A percentile compares a stretch with the other conserved stretches of the same genome.
These are phyloP conservation scores for Neurospora intermedia DNA, from an alignment of 495 filamentous ascomycete species.

Conservation along the genomic window DNA sequence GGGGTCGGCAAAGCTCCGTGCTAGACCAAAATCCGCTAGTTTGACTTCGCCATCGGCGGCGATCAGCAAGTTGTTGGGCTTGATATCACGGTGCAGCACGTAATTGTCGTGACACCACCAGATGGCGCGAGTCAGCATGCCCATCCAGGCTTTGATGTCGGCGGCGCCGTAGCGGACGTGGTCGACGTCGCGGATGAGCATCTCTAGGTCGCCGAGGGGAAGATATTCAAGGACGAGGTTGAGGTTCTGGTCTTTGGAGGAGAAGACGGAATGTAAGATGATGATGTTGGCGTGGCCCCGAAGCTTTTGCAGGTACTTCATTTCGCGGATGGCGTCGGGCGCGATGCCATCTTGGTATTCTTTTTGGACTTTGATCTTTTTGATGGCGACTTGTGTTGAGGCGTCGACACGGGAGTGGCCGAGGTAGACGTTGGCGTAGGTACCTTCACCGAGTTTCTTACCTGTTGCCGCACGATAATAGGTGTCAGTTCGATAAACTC, in stretches of 20 bases:
- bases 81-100: constrained; percentile 95
- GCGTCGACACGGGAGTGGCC: constrained; percentile 64
- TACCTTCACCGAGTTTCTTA: constrained; percentile 89
- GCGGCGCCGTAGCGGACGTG: constrained; percentile 53
- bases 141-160: constrained; percentile 98
- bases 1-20: constrained; percentile 79
- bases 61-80: constrained; percentile 95
- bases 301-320: constrained; percentile 91
- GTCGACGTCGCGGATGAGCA: constrained; percentile 76
- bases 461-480: constrained; percentile 33
- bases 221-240: constrained; percentile 91
- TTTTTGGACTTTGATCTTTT: constrained; percentile 92
- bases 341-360: constrained; percentile 76
- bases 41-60: constrained; percentile 88
- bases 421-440: constrained; percentile 90
- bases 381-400: constrained; percentile 72
- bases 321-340: constrained; percentile 89
- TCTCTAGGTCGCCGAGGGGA: constrained; percentile 82
- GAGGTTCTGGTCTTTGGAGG: constrained; percentile 79
- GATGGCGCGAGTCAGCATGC: constrained; percentile 83
- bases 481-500: not conserved
- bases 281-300: constrained; percentile 86
- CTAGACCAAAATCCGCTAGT: constrained; percentile 95
- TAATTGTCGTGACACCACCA: constrained; percentile 97
- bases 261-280: constrained; percentile 80